Base-by-base conservation (phyloP, 2,329 filamentous ascomycete genomes). In the Paracorniculantispora psalliotae region DNA sequence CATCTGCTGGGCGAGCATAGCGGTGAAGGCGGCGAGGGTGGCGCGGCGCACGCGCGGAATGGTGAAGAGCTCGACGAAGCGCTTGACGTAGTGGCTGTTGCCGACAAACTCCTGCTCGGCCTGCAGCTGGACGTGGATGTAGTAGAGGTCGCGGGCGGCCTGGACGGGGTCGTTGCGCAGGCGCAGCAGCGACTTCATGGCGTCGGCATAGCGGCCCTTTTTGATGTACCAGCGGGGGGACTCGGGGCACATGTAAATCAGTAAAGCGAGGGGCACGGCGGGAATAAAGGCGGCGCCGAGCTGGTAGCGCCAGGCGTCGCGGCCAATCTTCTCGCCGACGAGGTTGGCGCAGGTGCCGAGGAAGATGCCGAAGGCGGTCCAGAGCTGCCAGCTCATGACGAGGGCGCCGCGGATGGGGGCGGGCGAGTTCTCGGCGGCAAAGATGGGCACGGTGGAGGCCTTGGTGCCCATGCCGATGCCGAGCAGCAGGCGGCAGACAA, bases 301-400 rank as follows among this genome's bases (percentile, higher is more conserved):
- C 66, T 87, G 85, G 28, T 86, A 76, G 53, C 86, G 75, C 86
- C 86, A 89, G 7, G 82, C 77, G 19, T 74, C 65, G 2, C 58
- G 44, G 19, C 67, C 68, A 13, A 75, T 64, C 23, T 65, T 68
- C 25, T 65, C 68, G 23, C 71, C 68, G 69, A 82, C 71, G 77
- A 84, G 70, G 78, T 87, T 86, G 61, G 81, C 81, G 53, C 78
- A 81, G 54, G 81, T 87, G 30, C 86, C 86, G 17, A 85, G 72
- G 64, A 84, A 79, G 63, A 86, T 85, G 48, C 83, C 83, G 66
- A 86, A 83, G 2, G 81, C 80, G 2, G 80, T 85, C 83, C 85
- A 88, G 71, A 88, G 76, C 73, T 92, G 75, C 89, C 90, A 93
- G 62, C 86, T 86, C 89, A 93, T 93, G 63, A 92, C 89, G 19